A percentile compares a stretch with the other conserved stretches of the same genome.
Conservation (phyloP, 768 basidiomycete genomes). For the Chalciporus pseudorubinellus region DNA sequence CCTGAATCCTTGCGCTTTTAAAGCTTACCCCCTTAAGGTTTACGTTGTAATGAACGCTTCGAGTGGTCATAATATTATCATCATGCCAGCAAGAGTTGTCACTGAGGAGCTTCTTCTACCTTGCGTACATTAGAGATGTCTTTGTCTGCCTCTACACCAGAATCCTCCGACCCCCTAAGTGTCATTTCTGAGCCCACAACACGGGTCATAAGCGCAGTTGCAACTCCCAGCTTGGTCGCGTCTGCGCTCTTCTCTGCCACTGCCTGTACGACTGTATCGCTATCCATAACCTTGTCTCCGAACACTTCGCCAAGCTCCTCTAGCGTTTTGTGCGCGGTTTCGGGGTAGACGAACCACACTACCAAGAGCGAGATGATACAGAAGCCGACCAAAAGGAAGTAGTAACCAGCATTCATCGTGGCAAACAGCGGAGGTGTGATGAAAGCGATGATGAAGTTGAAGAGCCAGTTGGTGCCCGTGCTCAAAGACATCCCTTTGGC, state of each 20-base stretch:
- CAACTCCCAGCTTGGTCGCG: conserved; percentile 9
- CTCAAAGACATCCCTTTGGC: conserved; percentile 40
- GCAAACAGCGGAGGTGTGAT: conserved; percentile 60
- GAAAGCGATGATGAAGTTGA: conserved; percentile 44
- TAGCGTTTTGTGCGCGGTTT: conserved; percentile 45
- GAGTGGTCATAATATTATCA: conserved; percentile 2
- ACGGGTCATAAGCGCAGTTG: conserved; percentile 13
- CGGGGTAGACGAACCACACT: conserved; percentile 48
- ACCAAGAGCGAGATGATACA: conserved; percentile 44
- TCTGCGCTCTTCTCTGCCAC: conserved; percentile 14
- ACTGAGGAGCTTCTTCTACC: conserved; percentile 13
- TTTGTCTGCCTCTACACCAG: conserved; percentile 15
- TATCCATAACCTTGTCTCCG: conserved; percentile 35
- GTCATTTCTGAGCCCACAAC: conserved; percentile 28
- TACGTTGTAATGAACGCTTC: conserved; percentile 1
- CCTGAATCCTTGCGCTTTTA: conserved; percentile 29
- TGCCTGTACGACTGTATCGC: conserved; percentile 19
- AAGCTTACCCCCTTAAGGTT: background rate
- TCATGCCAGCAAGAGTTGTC: conserved; percentile 6
- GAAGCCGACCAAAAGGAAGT: conserved; percentile 50
- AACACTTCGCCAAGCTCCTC: conserved; percentile 51
- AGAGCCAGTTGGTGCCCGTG: conserved; percentile 34
- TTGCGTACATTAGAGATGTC: conserved; percentile 13
- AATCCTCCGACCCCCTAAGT: conserved; percentile 20
- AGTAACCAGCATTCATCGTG: conserved; percentile 44